Evolutionary conservation across 768 basidiomycete genomes (phyloP).

Genomic region (Inosperma sp.): DNA sequence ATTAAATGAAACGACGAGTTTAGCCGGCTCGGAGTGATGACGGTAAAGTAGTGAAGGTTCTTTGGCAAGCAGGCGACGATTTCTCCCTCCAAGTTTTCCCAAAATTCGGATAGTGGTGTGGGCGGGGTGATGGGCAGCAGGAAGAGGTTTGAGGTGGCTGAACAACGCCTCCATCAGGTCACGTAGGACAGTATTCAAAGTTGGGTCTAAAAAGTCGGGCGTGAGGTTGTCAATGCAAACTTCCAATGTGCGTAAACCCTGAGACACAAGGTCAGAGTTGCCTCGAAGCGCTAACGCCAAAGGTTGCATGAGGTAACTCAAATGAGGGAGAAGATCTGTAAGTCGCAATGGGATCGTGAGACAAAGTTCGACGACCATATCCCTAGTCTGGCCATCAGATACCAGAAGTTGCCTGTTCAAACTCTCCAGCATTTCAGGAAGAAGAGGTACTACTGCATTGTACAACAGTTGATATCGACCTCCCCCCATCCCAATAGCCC

Average conservation of each 20-base stretch:
- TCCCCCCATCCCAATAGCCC: slow-evolving; percentile 86
- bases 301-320: slow-evolving; percentile 94
- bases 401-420: slow-evolving; percentile 85
- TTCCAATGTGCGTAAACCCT: slow-evolving; percentile 93
- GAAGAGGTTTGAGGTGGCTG: slow-evolving; percentile 84
- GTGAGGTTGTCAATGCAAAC: slow-evolving; percentile 99
- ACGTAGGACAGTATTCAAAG: slow-evolving; percentile 84
- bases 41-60: slow-evolving; percentile 73
- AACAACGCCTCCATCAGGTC: slow-evolving; percentile 95
- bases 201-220: slow-evolving; percentile 96
- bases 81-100: slow-evolving; percentile 93
- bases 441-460: slow-evolving; percentile 91
- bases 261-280: slow-evolving; percentile 83
- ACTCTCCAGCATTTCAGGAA: slow-evolving; percentile 96
- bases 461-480: slow-evolving; percentile 93
- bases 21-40: slow-evolving; percentile 65
- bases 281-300: slow-evolving; percentile 87
- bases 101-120: slow-evolving; percentile 95
- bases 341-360: slow-evolving; percentile 94
- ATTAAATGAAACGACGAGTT: slow-evolving; percentile 67
- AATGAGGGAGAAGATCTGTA: slow-evolving; percentile 92
- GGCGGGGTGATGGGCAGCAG: slow-evolving; percentile 82
- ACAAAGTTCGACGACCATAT: slow-evolving; percentile 95
- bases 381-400: slow-evolving; percentile 75
- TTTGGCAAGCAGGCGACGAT: slow-evolving; percentile 78